Evolutionary conservation across 495 filamentous ascomycete species (phyloP), one percentile per base, ranked within the genome.

Genomic region (Barbatosphaeria neglecta): DNA sequence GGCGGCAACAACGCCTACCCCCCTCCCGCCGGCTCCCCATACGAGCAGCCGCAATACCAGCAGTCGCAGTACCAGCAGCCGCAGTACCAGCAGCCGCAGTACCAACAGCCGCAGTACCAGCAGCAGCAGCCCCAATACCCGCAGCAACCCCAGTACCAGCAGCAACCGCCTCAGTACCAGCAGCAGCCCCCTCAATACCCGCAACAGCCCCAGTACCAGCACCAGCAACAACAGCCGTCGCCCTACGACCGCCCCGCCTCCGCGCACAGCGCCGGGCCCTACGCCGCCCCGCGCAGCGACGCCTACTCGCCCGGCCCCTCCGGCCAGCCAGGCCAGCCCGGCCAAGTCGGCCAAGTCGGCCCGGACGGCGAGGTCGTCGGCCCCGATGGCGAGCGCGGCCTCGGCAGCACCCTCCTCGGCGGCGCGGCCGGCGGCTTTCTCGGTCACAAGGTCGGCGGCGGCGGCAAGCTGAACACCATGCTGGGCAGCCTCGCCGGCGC

Each of bases 331-430:
- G n/a, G 41, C 15, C 43, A 55, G 27, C 22, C 37, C 39, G 46
- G 52, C 51, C 52, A n/a, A 54, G 50, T 39, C 43, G 39, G 38
- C 51, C 27, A 28, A 50, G 50, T 6, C 52, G 54, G 50, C 31
- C 63, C 48, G 52, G 73, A 68, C 44, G 73, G 70, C 45, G n/a
- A n/a, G n/a, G n/a, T n/a, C n/a, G 50, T 6, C 52, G 54, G 50
- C 31, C 63, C 48, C 51, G 73, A 68, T 43, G 73, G 70, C 45
- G 69, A 72, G 41, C 59, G 65, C 28, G 74, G 74, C 4, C 61
- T 78, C 15, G 74, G 74, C 20, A 66, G 73, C 0, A 77, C 76
- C 1, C 53, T 78, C 0, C 38, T 76, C 0, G 76, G 75, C 8
- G 68, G 73, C 20, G 72, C 66, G 1, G 67, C 61, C 1, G 76